Base-by-base conservation (phyloP, 306 rosid species). In the Glycine latifolia region DNA sequence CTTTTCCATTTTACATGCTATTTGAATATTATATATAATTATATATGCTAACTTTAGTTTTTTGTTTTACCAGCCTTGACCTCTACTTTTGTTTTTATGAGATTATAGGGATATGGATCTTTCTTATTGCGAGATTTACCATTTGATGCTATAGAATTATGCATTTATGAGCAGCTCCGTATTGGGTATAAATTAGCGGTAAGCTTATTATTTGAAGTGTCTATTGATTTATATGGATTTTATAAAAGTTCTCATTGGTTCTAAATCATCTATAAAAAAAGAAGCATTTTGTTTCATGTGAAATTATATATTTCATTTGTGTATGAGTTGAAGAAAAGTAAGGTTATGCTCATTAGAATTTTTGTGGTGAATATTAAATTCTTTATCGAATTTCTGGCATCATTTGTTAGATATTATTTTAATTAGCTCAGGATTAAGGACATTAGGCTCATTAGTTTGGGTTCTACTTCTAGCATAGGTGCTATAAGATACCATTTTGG, bases 61-160 rank as follows among this genome's bases (percentile, higher is more conserved):
- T 71, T n/a, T 39, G 7, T 59, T 83, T 58, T 66, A 53, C 59
- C 50, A 46, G 10, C 39, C 37, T 72, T 87, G 72, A 82, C 73
- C 9, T 75, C 33, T 46, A 8, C 14, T 71, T 66, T 26, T 41
- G 2, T 53, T 67, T 82, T 68, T 17, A 1, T 55, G 84, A 66
- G 63, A 82, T 83, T 87, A 61, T 75, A 92, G 97, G 97, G 97
- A 37, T 92, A 87, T 66, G 89, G 97, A 73, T 92, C 97, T 60
- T 92, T 92, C 86, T 85, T 92, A 75, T 76, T 92, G 86, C 88
- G 97, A 87, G 97, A 92, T 85, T 87, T 92, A 82, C 97, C 97
- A 65, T 92, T 92, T 87, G 97, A 92, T 85, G 97, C 94, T 66
- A 73, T 90, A 68, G 92, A 90, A 84, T 86, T 92, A 52, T 92